Percentiles rank a stretch among this genome's conserved stretches.
These are phyloP conservation scores for Casuarina cunninghamiana DNA, from an alignment of 306 rosid species.

Conservation along the genomic window DNA sequence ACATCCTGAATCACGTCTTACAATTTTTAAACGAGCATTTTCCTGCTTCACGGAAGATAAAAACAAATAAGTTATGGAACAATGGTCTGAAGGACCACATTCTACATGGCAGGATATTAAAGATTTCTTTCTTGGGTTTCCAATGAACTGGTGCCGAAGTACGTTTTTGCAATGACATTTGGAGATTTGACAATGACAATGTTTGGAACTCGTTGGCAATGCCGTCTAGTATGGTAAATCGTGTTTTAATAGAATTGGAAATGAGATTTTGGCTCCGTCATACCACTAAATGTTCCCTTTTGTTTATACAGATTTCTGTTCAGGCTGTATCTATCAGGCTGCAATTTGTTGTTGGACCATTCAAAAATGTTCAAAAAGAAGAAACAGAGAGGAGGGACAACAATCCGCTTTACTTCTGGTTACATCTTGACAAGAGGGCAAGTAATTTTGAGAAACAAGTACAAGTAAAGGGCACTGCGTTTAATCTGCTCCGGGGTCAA, in stretches of 20 bases:
- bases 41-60: too few species aligned
- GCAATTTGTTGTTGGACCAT: too few species aligned
- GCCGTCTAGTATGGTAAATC: neutral
- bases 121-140: neutral
- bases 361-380: too few species aligned
- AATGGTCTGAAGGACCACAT: neutral
- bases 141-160: neutral
- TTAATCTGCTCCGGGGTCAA: too few species aligned
- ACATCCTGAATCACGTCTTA: neutral
- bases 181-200: neutral
- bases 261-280: too few species aligned
- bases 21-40: neutral
- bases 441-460: neutral
- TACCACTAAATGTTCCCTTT: too few species aligned
- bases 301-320: too few species aligned
- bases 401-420: too few species aligned
- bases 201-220: neutral
- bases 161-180: neutral
- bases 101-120: neutral
- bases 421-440: too few species aligned
- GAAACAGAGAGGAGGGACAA: too few species aligned
- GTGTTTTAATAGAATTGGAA: neutral
- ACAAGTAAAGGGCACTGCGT: too few species aligned
- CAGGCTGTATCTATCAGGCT: too few species aligned
- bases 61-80: neutral